Evolutionary conservation across 2,329 filamentous ascomycete species (phyloP), one percentile per base, ranked within the genome.

Genomic region (Chrysosphaeria jannelii): DNA sequence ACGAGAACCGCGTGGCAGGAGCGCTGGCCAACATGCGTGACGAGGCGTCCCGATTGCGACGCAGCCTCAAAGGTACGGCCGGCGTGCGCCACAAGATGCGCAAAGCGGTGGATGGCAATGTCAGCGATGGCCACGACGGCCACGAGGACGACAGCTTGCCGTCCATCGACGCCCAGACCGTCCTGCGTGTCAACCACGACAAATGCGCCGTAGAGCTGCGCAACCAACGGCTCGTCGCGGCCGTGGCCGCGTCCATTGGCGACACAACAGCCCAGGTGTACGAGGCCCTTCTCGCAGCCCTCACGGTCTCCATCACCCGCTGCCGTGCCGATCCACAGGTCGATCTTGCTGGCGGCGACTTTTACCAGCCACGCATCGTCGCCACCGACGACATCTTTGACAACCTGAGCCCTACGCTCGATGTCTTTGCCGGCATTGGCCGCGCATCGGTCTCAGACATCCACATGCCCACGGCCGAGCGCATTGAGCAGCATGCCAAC

Each of bases 181-280:
- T 79, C 17, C 50, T 93, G 23, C 62, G 68, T 14, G 51, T 91
- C 25, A 91, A 90, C 38, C 68, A 75, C 36, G 69, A 79, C 26
- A 88, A 81, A 41, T 74, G 76, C 28, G 51, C 68, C 5, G 72
- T 91, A 7, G 65, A 72, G 23, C 51, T 90, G 30, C 72, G 81
- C 27, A 90, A 76, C 35, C 57, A 67, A 31, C 61, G 64, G 11
- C 61, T 93, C 3, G 61, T 68, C 24, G 53, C 63, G n/a, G 58
- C 78, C 27, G 75, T 65, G 1, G 54, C 64, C 24, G 60, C 70
- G 25, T 52, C 58, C 15, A 55, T 85, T 11, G 72, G 78, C 21
- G 52, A 64, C 19, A 63, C 58, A 2, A 88, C 79, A 1, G 66
- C 69, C 1, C 55, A 67, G 28, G 62, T 93, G 2, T 93, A 90